Evolutionary conservation across 768 basidiomycete genomes (phyloP).

Genomic region (Rhizopogon vinicolor): DNA sequence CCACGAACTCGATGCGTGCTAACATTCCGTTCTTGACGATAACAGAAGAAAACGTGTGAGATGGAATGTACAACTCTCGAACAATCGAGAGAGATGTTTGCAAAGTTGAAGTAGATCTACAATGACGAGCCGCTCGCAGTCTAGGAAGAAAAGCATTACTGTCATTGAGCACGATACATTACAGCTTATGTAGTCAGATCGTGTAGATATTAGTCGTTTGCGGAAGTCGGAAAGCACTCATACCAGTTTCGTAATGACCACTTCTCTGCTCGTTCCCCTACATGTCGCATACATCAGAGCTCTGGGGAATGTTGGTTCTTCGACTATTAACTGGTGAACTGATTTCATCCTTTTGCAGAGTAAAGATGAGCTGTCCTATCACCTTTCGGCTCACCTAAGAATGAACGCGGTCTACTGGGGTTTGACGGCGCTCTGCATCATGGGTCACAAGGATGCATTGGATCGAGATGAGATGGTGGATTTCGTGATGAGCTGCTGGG

Average conservation of each 20-base stretch:
- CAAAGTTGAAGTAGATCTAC: conserved; percentile 45
- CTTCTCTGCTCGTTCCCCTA: conserved; percentile 40
- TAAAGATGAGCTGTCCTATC: conserved; percentile 83
- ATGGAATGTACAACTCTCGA: conserved; percentile 75
- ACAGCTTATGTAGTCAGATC: too few relatives aligned
- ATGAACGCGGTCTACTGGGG: conserved; percentile 99
- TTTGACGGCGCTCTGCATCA: conserved; percentile 77
- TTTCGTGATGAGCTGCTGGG: conserved; percentile 95
- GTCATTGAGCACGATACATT: neutral
- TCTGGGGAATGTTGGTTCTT: conserved; percentile 53
- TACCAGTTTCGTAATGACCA: neutral
- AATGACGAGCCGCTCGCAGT: neutral
- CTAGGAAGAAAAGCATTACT: neutral
- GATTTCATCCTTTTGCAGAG: conserved; percentile 37
- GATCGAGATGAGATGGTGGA: conserved; percentile 79
- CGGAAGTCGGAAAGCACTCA: neutral
- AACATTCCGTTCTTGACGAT: neutral
- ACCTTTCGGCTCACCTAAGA: conserved; percentile 88
- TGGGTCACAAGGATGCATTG: conserved; percentile 76
- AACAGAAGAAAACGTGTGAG: conserved; percentile 69
- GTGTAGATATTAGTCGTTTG: too few relatives aligned
- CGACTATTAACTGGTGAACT: neutral
- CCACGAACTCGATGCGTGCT: neutral
- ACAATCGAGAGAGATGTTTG: conserved; percentile 72
- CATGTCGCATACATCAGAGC: conserved; percentile 77